These are phyloP conservation scores for Gomphus bonarii DNA, from an alignment of 1,284 basidiomycete genomes.

Conservation along the genomic window DNA sequence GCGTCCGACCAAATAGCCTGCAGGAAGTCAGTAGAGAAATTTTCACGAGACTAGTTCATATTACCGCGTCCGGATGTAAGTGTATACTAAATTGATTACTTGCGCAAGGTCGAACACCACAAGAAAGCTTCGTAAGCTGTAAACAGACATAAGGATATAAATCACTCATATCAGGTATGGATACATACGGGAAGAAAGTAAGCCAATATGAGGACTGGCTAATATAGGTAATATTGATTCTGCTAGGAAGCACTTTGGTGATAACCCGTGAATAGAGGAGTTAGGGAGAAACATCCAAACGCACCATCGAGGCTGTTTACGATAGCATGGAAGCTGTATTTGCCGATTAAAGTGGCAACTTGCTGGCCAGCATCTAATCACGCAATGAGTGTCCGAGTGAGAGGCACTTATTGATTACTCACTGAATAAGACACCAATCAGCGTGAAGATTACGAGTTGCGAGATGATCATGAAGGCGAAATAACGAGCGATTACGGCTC, in stretches of 20 bases:
- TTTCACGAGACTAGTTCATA: background rate
- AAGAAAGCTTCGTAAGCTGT: conserved; percentile 83
- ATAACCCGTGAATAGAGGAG: background rate
- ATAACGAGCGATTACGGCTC: conserved; percentile 83
- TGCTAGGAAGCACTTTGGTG: conserved; percentile 51
- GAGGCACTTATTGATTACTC: conserved; percentile 21
- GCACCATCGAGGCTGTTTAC: conserved; percentile 55
- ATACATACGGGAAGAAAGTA: conserved; percentile 77
- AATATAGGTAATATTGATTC: conserved; percentile 73
- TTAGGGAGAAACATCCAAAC: conserved; percentile 16
- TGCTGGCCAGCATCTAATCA: conserved; percentile 48
- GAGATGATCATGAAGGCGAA: conserved; percentile 87
- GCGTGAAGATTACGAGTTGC: conserved; percentile 84
- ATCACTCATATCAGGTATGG: background rate
- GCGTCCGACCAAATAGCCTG: conserved; percentile 88
- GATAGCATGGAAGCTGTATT: conserved; percentile 60
- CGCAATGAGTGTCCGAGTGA: background rate
- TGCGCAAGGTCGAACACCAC: conserved; percentile 94
- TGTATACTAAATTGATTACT: conserved; percentile 80
- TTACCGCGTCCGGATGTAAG: conserved; percentile 73
- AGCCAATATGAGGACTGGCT: conserved; percentile 87
- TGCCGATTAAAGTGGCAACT: conserved; percentile 59
- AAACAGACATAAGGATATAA: background rate
- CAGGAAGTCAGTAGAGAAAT: conserved; percentile 5
- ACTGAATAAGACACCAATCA: conserved; percentile 85